Base-by-base conservation (phyloP, 139 green algal genomes). In the Zygnema cylindricum region DNA sequence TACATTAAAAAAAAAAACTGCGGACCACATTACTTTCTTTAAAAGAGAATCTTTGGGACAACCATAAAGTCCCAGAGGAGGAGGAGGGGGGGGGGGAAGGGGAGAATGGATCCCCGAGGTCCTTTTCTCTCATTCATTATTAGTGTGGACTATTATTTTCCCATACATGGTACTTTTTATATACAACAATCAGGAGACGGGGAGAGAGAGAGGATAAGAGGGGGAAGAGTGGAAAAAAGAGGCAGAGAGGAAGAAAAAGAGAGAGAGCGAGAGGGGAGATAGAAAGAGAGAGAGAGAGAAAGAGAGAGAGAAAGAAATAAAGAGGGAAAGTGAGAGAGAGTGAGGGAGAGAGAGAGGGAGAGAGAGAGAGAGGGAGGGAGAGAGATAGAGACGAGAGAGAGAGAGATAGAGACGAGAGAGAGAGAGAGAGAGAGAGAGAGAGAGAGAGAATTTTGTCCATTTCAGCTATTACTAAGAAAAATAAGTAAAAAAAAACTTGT, bases 161-260 rank as follows among this genome's bases (percentile, higher is more conserved):
- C 49, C 7, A 25, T 16, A 63, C 49, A 63, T 63, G 16, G 89
- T 86, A 40, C 63, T 95, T 91, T 98, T 96, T 69, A 77, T 93
- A 92, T 97, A 98, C 55, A 40, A 92, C 75, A 95, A 98, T 32
- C 96, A 95, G 2, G 98, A 95, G 92, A 95, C 96, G 0, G 96
- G 96, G 16, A 96, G 96, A 42, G 77, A 93, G 77, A 97, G 95
- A 25, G 98, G 11, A 43, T 95, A 98, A 1, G 98, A 76, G 16
- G 16, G 16, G 16, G 16, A 63, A 63, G 16, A 63, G 16, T 25
- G 7, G 7, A 63, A 63, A 16, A 63, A 16, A 63, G 49, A 63
- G n/a, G n/a, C n/a, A n/a, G n/a, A n/a, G n/a, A 63, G 49, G 16
- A 63, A 63, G 49, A 25, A 16, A 63, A 25, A 16, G 49, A 63